Base-by-base conservation (phyloP, 2,329 filamentous ascomycete species). In the Colletotrichum sp. region DNA sequence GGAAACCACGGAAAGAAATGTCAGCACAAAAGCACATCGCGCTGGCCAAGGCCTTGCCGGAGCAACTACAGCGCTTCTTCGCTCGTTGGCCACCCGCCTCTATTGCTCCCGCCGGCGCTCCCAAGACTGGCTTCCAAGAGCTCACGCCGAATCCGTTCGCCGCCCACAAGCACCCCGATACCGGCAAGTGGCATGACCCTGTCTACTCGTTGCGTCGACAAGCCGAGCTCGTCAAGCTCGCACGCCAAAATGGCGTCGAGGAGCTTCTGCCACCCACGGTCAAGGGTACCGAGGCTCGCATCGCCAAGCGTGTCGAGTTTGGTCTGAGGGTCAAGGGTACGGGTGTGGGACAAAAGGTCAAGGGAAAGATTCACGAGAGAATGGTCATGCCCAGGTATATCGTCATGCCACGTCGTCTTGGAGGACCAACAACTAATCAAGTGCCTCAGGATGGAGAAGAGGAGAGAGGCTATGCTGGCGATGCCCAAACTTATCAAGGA, bases 351-450 rank as follows among this genome's bases (percentile, higher is more conserved):
- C 93, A 98, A 87, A 93, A 91, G 86, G 96, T 98, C 84, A 99
- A 99, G 93, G 97, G 97, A 85, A 96, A 98, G 86, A 90, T 92
- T 81, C 95, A 96, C 92, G 97, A 99, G 89, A 92, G 97, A 83
- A 94, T 94, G 82, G 88, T 98, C 88, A 93, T 95, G 87, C 89
- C 91, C 77, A 92, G 93, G 89, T 92, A 92, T 78, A 92, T 39
- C 19, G 11, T 32, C 3, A 5, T 69, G 71, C 72, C 9, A 11
- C 30, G 19, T 52, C 55, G 30, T 13, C n/a, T 63, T 11, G 16
- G 16, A 32, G 15, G 7, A 68, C 7, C 19, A 22, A 6, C 78
- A 78, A 29, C 84, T 89, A 78, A 87, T 82, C 67, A 39, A 68
- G 70, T 75, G 70, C 69, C 76, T 32, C 82, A 94, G 93, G 86